phyloP scores from a whole-genome alignment of 1,139 yeast species.

The Hyphopichia khmerensis region DNA sequence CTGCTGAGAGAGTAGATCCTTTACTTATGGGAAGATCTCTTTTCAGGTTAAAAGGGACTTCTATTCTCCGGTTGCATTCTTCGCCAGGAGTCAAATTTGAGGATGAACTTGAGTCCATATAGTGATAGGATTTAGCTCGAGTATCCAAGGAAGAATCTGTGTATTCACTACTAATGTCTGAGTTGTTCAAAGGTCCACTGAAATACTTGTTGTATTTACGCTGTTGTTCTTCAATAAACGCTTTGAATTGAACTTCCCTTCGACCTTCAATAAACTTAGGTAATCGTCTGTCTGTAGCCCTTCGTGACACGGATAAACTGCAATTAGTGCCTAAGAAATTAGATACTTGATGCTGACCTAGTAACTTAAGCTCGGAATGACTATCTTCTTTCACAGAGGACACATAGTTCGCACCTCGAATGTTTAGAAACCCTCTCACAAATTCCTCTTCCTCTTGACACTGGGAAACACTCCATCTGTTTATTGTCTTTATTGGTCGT shows the following conservation, averaged over 20 bases:
- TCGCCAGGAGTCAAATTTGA: no score
- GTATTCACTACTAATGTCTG: background rate
- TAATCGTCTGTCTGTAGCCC: background rate
- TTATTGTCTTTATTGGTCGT: constrained; percentile 23
- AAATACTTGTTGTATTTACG: background rate
- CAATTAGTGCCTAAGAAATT: background rate
- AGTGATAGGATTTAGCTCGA: background rate
- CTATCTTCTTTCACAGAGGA: no score
- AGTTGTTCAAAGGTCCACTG: background rate
- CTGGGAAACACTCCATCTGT: constrained; percentile 36
- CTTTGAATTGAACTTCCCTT: constrained; percentile 6
- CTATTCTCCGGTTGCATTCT: no score
- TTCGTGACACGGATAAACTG: background rate
- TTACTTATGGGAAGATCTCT: no score
- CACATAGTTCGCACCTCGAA: no score
- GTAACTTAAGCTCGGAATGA: constrained; percentile 1
- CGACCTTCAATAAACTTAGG: constrained; percentile 5
- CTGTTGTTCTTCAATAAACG: constrained; percentile 9
- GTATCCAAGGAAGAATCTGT: background rate
- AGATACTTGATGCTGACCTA: constrained; percentile 6
- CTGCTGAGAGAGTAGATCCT: no score
- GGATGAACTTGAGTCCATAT: background rate
- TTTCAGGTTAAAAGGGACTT: no score
- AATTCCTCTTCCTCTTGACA: constrained; percentile 24
- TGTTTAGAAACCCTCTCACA: background rate